A percentile compares a stretch with the other conserved stretches of the same genome.
These are phyloP conservation scores for Sordariomycetes sp. DNA, from an alignment of 2,329 filamentous ascomycete genomes.

Conservation along the genomic window DNA sequence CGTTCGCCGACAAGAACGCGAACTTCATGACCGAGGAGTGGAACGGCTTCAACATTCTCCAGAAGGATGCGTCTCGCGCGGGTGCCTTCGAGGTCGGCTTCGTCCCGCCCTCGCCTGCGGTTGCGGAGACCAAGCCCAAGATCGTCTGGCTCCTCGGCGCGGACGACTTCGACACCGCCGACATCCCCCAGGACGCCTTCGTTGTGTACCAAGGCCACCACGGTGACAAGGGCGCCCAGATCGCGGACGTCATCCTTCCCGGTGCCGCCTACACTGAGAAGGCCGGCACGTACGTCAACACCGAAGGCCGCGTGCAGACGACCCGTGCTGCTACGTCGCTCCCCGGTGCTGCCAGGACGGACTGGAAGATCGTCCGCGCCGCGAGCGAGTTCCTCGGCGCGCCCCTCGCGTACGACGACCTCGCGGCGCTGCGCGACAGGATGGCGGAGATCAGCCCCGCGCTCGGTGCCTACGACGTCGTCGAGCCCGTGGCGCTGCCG, in stretches of 20 bases:
- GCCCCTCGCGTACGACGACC: slow-evolving; percentile 85
- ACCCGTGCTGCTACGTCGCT: slow-evolving; percentile 81
- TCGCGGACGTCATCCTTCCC: slow-evolving; percentile 88
- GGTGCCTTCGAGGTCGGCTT: slow-evolving; percentile 96
- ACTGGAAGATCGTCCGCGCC: slow-evolving; percentile 98
- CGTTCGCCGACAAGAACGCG: slow-evolving; percentile 87
- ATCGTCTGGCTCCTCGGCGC: slow-evolving; percentile 95
- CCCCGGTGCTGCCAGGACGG: slow-evolving; percentile 81
- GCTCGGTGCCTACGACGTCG: slow-evolving; percentile 78
- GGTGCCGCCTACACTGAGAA: slow-evolving; percentile 97
- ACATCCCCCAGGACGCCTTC: slow-evolving; percentile 93
- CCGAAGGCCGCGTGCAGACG: slow-evolving; percentile 91
- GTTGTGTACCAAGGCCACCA: slow-evolving; percentile 98
- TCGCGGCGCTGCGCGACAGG: slow-evolving; percentile 79
- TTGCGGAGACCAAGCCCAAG: slow-evolving; percentile 81
- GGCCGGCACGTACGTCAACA: slow-evolving; percentile 92
- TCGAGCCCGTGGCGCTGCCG: slow-evolving; percentile 68
- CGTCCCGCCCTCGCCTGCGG: slow-evolving; percentile 69
- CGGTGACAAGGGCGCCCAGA: slow-evolving; percentile 83
- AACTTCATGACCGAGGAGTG: slow-evolving; percentile 86
- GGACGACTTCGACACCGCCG: slow-evolving; percentile 74
- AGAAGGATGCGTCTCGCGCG: slow-evolving; percentile 82
- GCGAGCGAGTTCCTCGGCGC: slow-evolving; percentile 81
- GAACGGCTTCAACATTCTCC: slow-evolving; percentile 96
- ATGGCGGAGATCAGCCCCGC: slow-evolving; percentile 93